A percentile compares a stretch with the other conserved stretches of the same genome.
These are phyloP conservation scores for Ustilago xerochloae DNA, from an alignment of 1,284 basidiomycete genomes.

Conservation along the genomic window DNA sequence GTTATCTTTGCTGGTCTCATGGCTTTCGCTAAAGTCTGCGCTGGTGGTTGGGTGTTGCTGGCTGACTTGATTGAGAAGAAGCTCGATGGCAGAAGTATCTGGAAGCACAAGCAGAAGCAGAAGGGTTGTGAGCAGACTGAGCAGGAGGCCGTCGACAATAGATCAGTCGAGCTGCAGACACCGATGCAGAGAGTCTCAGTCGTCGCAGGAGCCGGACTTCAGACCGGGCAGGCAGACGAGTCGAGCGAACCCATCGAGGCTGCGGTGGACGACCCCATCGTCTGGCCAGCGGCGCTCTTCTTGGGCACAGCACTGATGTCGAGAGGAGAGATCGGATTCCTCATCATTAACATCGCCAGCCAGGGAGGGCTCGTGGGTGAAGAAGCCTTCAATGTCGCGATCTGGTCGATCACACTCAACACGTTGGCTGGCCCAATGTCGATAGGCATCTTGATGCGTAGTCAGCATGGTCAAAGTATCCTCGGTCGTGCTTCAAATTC, in stretches of 20 bases:
- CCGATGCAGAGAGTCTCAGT: conserved; percentile 3
- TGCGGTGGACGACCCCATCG: not conserved
- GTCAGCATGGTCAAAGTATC: conserved; percentile 12
- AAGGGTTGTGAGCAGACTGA: not conserved
- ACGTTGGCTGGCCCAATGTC: conserved; percentile 44
- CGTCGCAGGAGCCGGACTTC: not conserved
- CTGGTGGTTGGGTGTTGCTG: conserved; percentile 68
- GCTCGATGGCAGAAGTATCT: not conserved
- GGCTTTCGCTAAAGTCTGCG: conserved; percentile 71
- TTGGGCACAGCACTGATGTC: conserved; percentile 72
- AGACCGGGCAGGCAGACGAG: too few species aligned
- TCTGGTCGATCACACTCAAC: conserved; percentile 52
- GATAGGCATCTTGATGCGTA: conserved; percentile 40
- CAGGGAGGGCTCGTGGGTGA: conserved; percentile 18
- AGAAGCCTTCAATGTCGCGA: conserved; percentile 46
- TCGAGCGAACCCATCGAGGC: not conserved
- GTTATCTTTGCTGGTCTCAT: conserved; percentile 72
- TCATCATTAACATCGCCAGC: conserved; percentile 37
- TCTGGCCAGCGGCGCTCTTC: conserved; percentile 61
- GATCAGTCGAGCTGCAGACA: not conserved
- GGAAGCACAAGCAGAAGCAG: not conserved
- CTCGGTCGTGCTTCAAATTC: not conserved
- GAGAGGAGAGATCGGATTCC: conserved; percentile 73
- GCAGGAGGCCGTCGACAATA: not conserved
- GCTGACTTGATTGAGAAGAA: conserved; percentile 41